A percentile compares a stretch with the other conserved stretches of the same genome.
Conservation (phyloP, 164 flowering plant genomes). For the Protea cynaroides region DNA sequence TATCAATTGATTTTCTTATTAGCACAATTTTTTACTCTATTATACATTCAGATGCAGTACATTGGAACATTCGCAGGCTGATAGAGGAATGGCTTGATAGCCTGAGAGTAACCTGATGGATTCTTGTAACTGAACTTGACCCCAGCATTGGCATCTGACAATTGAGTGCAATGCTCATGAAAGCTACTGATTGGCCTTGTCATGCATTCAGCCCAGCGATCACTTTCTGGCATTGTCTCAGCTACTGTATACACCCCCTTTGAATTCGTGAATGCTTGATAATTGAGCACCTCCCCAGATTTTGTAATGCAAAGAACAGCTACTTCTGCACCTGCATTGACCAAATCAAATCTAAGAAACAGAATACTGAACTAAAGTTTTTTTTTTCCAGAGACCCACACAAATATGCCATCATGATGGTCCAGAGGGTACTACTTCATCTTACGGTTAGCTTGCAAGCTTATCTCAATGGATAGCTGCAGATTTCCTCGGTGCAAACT, state of each 20-base stretch:
- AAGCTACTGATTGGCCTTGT: constrained; percentile 92
- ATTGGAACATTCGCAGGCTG: constrained; percentile 48
- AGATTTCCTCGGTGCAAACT: too few relatives aligned
- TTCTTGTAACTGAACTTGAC: constrained; percentile 78
- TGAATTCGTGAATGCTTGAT: constrained; percentile 83
- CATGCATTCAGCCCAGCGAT: constrained; percentile 86
- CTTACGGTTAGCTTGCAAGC: too few relatives aligned
- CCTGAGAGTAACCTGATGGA: constrained; percentile 73
- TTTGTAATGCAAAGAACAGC: constrained; percentile 97
- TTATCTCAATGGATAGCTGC: too few relatives aligned
- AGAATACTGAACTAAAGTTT: too few relatives aligned
- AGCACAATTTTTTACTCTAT: too few relatives aligned
- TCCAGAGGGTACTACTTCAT: too few relatives aligned
- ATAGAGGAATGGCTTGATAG: constrained; percentile 74
- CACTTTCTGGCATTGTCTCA: constrained; percentile 96
- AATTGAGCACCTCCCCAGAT: constrained; percentile 88
- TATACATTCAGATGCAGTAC: constrained; percentile 59
- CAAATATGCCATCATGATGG: too few relatives aligned
- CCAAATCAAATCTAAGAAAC: neutral
- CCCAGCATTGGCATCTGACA: constrained; percentile 45
- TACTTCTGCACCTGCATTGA: constrained; percentile 87
- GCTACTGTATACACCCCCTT: constrained; percentile 86
- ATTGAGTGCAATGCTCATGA: constrained; percentile 64
- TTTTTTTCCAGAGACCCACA: too few relatives aligned
- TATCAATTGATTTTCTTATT: too few relatives aligned